phyloP scores from a whole-genome alignment of 129 eudicot genomes.

The Flaveria trinervia region DNA sequence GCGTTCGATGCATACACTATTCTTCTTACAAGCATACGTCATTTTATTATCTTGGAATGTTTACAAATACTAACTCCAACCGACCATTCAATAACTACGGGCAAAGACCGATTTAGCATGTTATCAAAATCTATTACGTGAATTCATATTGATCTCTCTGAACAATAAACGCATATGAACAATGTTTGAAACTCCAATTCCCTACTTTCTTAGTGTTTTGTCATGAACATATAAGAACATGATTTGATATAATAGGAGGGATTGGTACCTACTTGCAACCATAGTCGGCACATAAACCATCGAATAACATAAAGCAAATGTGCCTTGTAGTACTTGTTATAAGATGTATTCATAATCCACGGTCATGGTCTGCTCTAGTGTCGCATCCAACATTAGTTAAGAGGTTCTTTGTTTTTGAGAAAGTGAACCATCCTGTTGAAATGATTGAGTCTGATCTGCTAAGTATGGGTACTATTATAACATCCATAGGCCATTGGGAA shows the following conservation, averaged over 20 bases:
- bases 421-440: conserved; percentile 10
- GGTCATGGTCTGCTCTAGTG: conserved; percentile 23
- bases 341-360: not conserved
- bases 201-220: conserved; percentile 10
- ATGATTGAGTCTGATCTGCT: too few species aligned
- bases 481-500: not conserved
- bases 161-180: conserved; percentile 24
- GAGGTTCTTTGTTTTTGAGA: conserved; percentile 27
- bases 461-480: too few species aligned
- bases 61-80: conserved; percentile 1
- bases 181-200: conserved; percentile 19
- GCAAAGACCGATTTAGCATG: not conserved
- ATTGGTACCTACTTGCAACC: conserved; percentile 28
- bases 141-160: conserved; percentile 1
- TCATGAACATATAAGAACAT: conserved; percentile 9
- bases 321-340: conserved; percentile 10
- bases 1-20: not conserved
- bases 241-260: not conserved
- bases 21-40: conserved; percentile 20
- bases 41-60: conserved; percentile 4
- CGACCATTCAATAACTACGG: conserved; percentile 25
- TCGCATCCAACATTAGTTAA: conserved; percentile 38
- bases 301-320: not conserved
- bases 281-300: conserved; percentile 17
- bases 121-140: not conserved